phyloP scores from a whole-genome alignment of 345 rosid genomes.

The Zanthoxylum bungeanum region DNA sequence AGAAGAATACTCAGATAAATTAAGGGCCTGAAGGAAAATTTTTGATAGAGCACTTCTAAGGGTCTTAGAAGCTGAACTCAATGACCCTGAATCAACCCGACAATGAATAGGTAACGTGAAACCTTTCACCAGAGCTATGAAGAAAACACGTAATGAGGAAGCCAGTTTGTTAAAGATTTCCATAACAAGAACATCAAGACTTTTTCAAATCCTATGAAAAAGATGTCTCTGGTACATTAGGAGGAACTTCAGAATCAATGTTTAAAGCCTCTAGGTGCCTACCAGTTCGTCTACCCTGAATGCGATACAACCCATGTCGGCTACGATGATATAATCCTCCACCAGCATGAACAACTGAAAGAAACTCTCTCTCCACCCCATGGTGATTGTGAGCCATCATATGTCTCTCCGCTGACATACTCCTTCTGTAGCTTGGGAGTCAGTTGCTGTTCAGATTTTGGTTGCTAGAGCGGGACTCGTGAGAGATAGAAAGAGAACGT shows the following conservation, averaged over 20 bases:
- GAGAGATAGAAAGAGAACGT: too few species aligned
- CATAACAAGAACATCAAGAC: slow-evolving; percentile 61
- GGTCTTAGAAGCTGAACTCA: slow-evolving; percentile 77
- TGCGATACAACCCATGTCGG: slow-evolving; percentile 78
- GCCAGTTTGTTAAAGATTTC: slow-evolving; percentile 79
- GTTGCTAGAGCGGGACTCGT: too few species aligned
- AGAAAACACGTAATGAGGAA: slow-evolving; percentile 65
- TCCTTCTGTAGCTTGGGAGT: too few species aligned
- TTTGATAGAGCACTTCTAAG: slow-evolving; percentile 84
- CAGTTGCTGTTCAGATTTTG: too few species aligned
- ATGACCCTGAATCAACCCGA: slow-evolving; percentile 69
- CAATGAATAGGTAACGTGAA: slow-evolving; percentile 87
- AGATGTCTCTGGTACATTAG: slow-evolving; percentile 54
- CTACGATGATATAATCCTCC: slow-evolving; percentile 77
- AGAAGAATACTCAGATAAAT: slow-evolving; percentile 68
- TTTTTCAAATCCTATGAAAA: slow-evolving; percentile 60
- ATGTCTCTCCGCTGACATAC: slow-evolving; percentile 61
- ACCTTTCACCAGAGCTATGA: slow-evolving; percentile 86
- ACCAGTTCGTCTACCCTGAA: slow-evolving; percentile 85
- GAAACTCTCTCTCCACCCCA: slow-evolving; percentile 84
- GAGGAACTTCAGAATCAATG: slow-evolving; percentile 60
- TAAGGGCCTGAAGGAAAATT: slow-evolving; percentile 76
- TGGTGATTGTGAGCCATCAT: slow-evolving; percentile 68
- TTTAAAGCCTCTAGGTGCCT: slow-evolving; percentile 74
- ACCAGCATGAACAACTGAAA: slow-evolving; percentile 72